Conservation (phyloP, 2,329 filamentous ascomycete genomes). For the Arthrobotrys entomopaga region DNA sequence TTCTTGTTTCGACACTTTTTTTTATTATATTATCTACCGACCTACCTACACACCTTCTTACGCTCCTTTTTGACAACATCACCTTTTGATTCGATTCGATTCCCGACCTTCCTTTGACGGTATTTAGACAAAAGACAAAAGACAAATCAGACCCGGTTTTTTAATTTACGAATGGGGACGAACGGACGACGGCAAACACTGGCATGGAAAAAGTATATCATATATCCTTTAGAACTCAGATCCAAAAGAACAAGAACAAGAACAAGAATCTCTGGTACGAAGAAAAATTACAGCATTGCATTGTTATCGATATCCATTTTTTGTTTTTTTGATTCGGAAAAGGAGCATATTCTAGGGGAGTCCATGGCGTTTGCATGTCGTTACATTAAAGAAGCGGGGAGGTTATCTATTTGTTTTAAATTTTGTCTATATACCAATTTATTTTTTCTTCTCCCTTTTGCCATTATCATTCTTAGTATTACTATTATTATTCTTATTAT, state of each 20-base stretch:
- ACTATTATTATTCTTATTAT: conserved; percentile 24
- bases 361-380: conserved; percentile 46
- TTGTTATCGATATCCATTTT: conserved; percentile 20
- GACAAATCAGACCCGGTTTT: conserved; percentile 23
- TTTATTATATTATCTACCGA: too few relatives aligned
- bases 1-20: neutral
- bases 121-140: conserved; percentile 22
- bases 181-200: neutral
- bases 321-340: conserved; percentile 21
- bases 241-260: too few relatives aligned
- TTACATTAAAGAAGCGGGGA: neutral
- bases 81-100: conserved; percentile 4
- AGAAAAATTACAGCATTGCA: conserved; percentile 24
- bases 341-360: conserved; percentile 44
- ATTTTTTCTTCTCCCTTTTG: too few relatives aligned
- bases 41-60: neutral
- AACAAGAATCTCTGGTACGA: conserved; percentile 32
- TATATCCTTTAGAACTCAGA: conserved; percentile 46
- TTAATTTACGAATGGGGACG: neutral
- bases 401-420: conserved; percentile 14
- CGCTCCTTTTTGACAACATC: neutral
- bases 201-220: conserved; percentile 34
- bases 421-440: too few relatives aligned
- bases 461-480: neutral
- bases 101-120: conserved; percentile 9